phyloP scores from a whole-genome alignment of 208 protist genomes.

The Novymonas esmeraldas region DNA sequence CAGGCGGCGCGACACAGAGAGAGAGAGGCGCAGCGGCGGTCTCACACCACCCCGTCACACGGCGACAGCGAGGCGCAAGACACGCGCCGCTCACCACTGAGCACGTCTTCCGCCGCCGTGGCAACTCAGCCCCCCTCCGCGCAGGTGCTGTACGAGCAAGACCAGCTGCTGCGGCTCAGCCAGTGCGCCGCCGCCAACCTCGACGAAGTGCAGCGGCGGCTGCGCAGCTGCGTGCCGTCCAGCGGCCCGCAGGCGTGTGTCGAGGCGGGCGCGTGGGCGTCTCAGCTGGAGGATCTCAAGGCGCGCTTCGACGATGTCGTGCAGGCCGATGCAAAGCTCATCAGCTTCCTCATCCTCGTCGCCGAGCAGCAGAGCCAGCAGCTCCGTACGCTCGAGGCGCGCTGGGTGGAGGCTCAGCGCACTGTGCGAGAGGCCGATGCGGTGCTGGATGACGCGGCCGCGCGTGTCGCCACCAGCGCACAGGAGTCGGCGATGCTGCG shows the following conservation, averaged over 20 bases:
- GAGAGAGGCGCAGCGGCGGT: constrained; percentile 1
- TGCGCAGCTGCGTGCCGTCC: constrained; percentile 2
- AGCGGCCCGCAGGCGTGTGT: neutral
- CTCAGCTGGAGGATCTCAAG: constrained; percentile 10
- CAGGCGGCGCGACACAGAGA: constrained; percentile 26
- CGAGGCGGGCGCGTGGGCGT: neutral
- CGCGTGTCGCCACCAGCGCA: neutral
- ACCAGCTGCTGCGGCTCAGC: constrained; percentile 8
- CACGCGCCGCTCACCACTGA: neutral
- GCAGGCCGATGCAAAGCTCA: constrained; percentile 25
- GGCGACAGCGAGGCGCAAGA: neutral
- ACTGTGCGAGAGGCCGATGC: constrained; percentile 12
- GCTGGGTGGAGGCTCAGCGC: constrained; percentile 21
- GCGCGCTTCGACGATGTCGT: constrained; percentile 15
- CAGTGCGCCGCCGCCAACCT: constrained; percentile 9
- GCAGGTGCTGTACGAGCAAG: constrained; percentile 13
- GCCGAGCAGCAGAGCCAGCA: constrained; percentile 19
- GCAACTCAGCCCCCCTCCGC: neutral
- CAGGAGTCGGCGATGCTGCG: constrained; percentile 15
- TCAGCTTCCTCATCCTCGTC: constrained; percentile 20
- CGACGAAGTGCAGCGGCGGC: constrained; percentile 5
- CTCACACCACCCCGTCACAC: neutral
- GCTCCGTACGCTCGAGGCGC: constrained; percentile 5
- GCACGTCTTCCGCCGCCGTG: neutral
- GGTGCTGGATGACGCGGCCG: constrained; percentile 14